These are phyloP conservation scores for Ceratobasidium sp. DNA, from an alignment of 1,284 basidiomycete species.

Conservation along the genomic window DNA sequence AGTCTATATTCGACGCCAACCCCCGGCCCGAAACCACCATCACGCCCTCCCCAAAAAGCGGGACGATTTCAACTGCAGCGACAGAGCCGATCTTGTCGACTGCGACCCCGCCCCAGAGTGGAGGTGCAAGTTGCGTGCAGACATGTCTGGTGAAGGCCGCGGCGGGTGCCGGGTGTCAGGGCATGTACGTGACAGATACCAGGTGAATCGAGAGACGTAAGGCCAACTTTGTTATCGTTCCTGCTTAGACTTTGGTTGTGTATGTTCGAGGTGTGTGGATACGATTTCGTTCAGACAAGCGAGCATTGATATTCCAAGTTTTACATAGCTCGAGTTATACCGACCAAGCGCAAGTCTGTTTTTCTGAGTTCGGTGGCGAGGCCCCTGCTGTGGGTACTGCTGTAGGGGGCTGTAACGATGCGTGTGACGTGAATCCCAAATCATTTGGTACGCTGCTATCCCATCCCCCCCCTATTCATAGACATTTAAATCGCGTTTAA, in stretches of 20 bases:
- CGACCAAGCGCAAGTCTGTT: background rate
- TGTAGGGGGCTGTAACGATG: background rate
- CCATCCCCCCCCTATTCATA: background rate
- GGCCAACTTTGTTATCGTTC: background rate
- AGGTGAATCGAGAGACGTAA: background rate
- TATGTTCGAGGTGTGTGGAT: constrained; percentile 12
- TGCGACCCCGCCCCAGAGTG: background rate
- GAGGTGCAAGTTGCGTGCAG: constrained; percentile 31
- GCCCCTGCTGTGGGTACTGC: background rate
- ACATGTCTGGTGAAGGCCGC: constrained; percentile 13
- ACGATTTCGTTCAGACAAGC: background rate
- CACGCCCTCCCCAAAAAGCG: background rate
- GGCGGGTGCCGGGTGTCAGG: background rate
- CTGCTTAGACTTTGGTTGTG: constrained; percentile 4
- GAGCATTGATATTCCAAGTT: background rate
- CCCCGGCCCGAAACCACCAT: background rate
- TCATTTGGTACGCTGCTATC: background rate
- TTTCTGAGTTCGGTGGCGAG: background rate
- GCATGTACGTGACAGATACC: background rate
- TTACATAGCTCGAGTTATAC: constrained; percentile 10
- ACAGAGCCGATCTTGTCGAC: background rate
- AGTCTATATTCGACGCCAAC: background rate
- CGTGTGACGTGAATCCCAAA: background rate
- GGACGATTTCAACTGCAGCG: background rate
- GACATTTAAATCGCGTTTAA: background rate